Evolutionary conservation across 106 monocot genomes (phyloP).

Genomic region (Dendrobium chrysotoxum): DNA sequence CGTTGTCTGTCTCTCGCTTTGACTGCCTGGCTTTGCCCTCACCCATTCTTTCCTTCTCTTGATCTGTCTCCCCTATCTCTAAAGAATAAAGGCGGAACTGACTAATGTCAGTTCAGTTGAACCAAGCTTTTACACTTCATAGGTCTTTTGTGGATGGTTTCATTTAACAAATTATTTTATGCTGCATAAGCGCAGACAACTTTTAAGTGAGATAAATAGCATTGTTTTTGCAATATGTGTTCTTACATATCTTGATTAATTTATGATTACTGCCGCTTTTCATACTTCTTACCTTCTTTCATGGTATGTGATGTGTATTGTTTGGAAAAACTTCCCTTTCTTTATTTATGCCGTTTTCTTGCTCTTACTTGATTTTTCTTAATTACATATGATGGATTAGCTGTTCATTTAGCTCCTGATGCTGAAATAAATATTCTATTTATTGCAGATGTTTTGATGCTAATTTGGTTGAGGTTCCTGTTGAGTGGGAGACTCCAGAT

Average conservation of each 20-base stretch:
- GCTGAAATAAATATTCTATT: background rate
- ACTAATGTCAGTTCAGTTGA: too few relatives aligned
- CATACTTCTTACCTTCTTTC: background rate
- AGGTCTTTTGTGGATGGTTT: too few relatives aligned
- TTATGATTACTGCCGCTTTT: background rate
- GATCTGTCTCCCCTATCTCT: too few relatives aligned
- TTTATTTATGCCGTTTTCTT: background rate
- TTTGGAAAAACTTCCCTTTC: background rate
- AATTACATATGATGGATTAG: background rate
- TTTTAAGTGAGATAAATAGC: background rate
- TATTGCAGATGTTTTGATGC: constrained; percentile 75
- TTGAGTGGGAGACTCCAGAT: constrained; percentile 87
- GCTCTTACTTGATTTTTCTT: background rate
- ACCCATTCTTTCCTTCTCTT: too few relatives aligned
- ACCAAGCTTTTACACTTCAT: too few relatives aligned
- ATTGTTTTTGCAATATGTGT: background rate
- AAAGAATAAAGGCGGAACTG: too few relatives aligned
- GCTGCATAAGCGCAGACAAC: too few relatives aligned
- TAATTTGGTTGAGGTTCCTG: constrained; percentile 73
- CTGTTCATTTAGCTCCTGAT: background rate
- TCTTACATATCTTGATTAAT: background rate
- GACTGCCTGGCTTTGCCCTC: too few relatives aligned
- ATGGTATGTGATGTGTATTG: background rate
- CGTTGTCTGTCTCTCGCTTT: too few relatives aligned
- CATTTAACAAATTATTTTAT: too few relatives aligned